phyloP scores from a whole-genome alignment of 345 rosid genomes.

The Xanthoceras sorbifolium region DNA sequence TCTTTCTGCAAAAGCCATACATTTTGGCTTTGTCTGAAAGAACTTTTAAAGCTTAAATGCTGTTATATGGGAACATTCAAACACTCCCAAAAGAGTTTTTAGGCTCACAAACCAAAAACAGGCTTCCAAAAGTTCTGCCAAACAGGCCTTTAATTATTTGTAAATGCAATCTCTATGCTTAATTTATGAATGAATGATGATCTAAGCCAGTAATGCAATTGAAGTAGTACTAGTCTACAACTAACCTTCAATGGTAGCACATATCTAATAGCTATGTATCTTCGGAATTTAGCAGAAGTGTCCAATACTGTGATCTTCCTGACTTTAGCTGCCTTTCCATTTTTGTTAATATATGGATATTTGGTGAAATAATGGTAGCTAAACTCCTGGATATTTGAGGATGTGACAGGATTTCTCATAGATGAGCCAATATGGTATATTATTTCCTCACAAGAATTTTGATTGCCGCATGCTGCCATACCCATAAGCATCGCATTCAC shows the following conservation, averaged over 20 bases:
- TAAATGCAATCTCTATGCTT: too few relatives aligned
- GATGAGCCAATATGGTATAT: slow-evolving; percentile 33
- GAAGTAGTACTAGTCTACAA: too few relatives aligned
- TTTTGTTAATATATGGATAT: slow-evolving; percentile 5
- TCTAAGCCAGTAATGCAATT: too few relatives aligned
- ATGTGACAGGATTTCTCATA: slow-evolving; percentile 15
- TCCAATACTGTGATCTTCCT: neutral
- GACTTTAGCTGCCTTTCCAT: slow-evolving; percentile 11
- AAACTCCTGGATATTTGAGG: neutral
- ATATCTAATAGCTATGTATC: neutral
- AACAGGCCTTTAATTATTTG: too few relatives aligned
- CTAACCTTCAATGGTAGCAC: slow-evolving; percentile 20
- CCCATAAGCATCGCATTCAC: slow-evolving; percentile 7
- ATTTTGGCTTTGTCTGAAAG: too few relatives aligned
- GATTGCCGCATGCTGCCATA: neutral
- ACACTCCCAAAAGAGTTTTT: too few relatives aligned
- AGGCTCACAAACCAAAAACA: too few relatives aligned
- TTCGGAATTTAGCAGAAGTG: neutral
- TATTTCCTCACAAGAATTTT: neutral
- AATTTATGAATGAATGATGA: too few relatives aligned
- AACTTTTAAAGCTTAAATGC: too few relatives aligned
- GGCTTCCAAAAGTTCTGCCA: too few relatives aligned
- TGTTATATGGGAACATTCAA: too few relatives aligned
- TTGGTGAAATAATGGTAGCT: neutral
- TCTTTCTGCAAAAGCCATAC: too few relatives aligned